These are phyloP conservation scores for Tuber borchii DNA, from an alignment of 495 filamentous ascomycete species.

Conservation along the genomic window DNA sequence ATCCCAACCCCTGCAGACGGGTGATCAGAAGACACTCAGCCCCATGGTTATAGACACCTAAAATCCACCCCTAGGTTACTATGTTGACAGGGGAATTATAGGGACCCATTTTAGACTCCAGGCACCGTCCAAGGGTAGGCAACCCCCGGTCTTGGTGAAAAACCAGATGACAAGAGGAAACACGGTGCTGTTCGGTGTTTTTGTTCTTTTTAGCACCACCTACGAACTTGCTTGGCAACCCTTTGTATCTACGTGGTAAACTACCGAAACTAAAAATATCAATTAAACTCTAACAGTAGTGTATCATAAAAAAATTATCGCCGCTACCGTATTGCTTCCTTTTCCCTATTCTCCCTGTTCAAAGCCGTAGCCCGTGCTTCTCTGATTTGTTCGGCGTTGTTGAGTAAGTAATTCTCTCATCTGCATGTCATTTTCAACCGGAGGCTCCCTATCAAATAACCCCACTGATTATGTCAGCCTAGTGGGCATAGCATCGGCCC, in stretches of 20 bases:
- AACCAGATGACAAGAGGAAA: too few species aligned
- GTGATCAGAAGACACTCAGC: too few species aligned
- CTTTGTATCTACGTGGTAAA: neutral
- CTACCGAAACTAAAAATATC: constrained; percentile 5
- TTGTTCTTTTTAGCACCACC: too few species aligned
- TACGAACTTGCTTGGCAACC: too few species aligned
- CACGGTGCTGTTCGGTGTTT: too few species aligned
- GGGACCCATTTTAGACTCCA: too few species aligned
- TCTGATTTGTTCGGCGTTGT: neutral
- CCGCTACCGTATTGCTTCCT: neutral
- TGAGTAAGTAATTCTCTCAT: neutral
- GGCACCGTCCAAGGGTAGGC: too few species aligned
- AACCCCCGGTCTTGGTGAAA: too few species aligned
- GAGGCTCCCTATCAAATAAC: neutral
- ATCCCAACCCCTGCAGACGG: too few species aligned
- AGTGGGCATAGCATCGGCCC: neutral
- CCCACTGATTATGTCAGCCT: neutral
- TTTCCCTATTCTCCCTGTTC: neutral
- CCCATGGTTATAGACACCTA: too few species aligned
- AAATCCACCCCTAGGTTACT: too few species aligned
- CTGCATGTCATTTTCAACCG: neutral
- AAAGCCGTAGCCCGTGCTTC: neutral
- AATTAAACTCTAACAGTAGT: neutral
- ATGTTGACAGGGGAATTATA: too few species aligned
- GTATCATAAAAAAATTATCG: neutral